Evolutionary conservation across 2,329 filamentous ascomycete species (phyloP).

Genomic region (Exophiala viscosa): DNA sequence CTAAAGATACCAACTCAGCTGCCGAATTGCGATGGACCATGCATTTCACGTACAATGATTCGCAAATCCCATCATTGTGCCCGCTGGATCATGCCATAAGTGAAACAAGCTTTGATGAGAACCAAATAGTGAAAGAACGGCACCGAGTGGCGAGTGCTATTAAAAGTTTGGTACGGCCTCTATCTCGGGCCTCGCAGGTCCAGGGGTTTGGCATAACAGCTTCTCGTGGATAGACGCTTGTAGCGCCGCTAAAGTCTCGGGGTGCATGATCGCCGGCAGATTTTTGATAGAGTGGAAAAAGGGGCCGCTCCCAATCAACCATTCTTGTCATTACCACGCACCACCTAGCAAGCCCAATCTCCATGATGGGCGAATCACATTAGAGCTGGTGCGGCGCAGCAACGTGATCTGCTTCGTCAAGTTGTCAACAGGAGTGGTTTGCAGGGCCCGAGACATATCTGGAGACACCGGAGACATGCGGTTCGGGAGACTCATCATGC

Average conservation of each 20-base stretch:
- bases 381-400: not conserved
- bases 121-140: constrained; percentile 13
- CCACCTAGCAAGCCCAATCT: constrained; percentile 13
- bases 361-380: constrained; percentile 9
- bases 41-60: not conserved
- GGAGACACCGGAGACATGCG: constrained; percentile 14
- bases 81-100: not conserved
- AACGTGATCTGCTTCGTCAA: constrained; percentile 2
- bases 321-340: constrained; percentile 3
- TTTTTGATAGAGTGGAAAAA: constrained; percentile 4
- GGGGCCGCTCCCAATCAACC: constrained; percentile 9
- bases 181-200: not conserved
- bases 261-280: constrained; percentile 1
- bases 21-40: too few species aligned
- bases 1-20: too few species aligned
- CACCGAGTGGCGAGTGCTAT: constrained; percentile 20
- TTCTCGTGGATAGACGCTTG: not conserved
- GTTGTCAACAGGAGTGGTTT: too few species aligned
- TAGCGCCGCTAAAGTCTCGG: not conserved
- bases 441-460: constrained; percentile 8
- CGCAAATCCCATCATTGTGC: not conserved
- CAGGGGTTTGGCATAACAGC: not conserved
- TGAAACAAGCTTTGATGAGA: constrained; percentile 15
- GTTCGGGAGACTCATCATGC: constrained; percentile 14
- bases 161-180: constrained; percentile 17